Percentiles rank a stretch among this genome's conserved stretches.
Evolutionary conservation across 768 basidiomycete genomes (phyloP).

Genomic region (Phanerodontia chrysosporium): DNA sequence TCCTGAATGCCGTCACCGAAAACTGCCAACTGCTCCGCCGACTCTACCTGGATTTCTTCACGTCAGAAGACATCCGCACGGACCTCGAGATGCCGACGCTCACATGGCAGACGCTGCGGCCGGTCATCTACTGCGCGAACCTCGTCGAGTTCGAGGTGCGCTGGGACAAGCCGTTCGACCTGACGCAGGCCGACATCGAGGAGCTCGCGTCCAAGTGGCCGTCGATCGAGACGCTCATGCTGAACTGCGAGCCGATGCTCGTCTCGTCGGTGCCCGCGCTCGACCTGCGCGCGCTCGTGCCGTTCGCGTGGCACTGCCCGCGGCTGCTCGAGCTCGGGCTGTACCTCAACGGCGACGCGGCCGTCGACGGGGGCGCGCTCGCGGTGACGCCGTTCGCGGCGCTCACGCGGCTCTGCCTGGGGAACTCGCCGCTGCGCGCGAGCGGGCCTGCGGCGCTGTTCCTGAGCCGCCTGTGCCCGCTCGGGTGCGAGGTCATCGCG

Average conservation of each 20-base stretch:
- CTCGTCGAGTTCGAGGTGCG: constrained; percentile 31
- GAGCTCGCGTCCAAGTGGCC: constrained; percentile 26
- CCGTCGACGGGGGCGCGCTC: constrained; percentile 12
- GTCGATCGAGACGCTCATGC: constrained; percentile 20
- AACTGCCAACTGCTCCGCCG: constrained; percentile 44
- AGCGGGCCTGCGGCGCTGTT: constrained; percentile 45
- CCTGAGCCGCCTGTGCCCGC: constrained; percentile 48
- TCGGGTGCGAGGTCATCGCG: constrained; percentile 35
- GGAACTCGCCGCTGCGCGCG: constrained; percentile 44
- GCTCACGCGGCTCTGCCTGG: constrained; percentile 38
- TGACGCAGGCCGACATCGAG: constrained; percentile 26
- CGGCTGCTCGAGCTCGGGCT: constrained; percentile 33
- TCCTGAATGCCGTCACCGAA: constrained; percentile 42
- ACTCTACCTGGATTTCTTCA: constrained; percentile 35
- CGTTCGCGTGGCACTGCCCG: constrained; percentile 38
- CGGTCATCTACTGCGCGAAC: constrained; percentile 29
- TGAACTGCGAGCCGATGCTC: constrained; percentile 24
- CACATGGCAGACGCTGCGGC: constrained; percentile 32
- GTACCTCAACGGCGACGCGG: constrained; percentile 25
- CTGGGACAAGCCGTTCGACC: constrained; percentile 22
- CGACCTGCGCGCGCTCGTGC: constrained; percentile 36
- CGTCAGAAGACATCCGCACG: not conserved
- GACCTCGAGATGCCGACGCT: constrained; percentile 19
- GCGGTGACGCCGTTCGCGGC: constrained; percentile 14
- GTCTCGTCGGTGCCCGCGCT: constrained; percentile 17